Evolutionary conservation across 192 early-diverging fungal species (phyloP), one percentile per base, ranked within the genome.

Genomic region (Coemansia sp.): DNA sequence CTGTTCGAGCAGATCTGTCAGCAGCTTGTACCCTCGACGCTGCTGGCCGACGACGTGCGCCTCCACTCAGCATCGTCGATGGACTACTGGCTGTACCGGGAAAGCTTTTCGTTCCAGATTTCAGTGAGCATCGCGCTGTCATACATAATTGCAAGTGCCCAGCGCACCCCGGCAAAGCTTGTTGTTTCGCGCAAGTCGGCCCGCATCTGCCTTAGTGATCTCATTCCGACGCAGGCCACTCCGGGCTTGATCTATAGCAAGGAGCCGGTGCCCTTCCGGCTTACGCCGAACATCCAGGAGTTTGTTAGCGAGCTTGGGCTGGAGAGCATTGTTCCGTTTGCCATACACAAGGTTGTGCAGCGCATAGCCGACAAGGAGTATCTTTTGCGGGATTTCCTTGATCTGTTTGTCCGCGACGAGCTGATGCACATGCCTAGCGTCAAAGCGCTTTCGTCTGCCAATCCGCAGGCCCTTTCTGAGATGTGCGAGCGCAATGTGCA

Each of bases 201-300:
- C 16, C 92, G 90, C 73, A 86, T 99, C 20, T 96, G 93, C 90
- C 84, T 87, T 38, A 86, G 88, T 5, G 98, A 99, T 53, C 72
- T 98, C 73, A 74, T 93, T 32, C 94, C 98, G 41, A 69, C 71
- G 14, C 71, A 74, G 63, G 67, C 74, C 25, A 74, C 85, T 69
- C 83, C 67, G n/a, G 64, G 89, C 22, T 86, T 91, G 67, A 57
- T 82, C 46, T 88, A 88, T 63, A 90, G 86, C 75, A 86, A 84
- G 39, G 98, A 99, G 75, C 75, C 90, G 5, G 93, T 99, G 22
- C 98, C 97, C 5, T 99, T 99, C 92, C 88, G 98, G 9, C 88
- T 98, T 76, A 99, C 98, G 9, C 98, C 97, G 12, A 97, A 94
- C 81, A 90, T 99, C 58, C 96, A 98, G 85, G 79, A 91, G 40